Percentiles rank a stretch among this genome's conserved stretches.
Evolutionary conservation across 2,329 filamentous ascomycete genomes (phyloP).

Genomic region (Aspergillus sojae): DNA sequence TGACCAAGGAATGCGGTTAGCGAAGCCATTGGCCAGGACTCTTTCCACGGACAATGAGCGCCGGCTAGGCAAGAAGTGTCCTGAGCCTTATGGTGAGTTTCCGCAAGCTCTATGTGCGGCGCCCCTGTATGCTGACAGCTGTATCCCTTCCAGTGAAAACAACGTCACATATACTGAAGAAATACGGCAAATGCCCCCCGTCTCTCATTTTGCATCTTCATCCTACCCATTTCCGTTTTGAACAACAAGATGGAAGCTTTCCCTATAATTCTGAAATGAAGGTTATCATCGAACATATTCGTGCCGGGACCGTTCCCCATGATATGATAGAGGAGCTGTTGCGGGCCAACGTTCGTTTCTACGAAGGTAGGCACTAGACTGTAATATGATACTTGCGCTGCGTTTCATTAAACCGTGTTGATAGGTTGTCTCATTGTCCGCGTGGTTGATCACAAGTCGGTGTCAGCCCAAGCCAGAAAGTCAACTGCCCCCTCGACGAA

Average conservation of each 20-base stretch:
- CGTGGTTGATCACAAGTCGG: constrained; percentile 82
- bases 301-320: constrained; percentile 77
- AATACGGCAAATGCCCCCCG: constrained; percentile 71
- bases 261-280: constrained; percentile 91
- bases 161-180: constrained; percentile 77
- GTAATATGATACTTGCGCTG: constrained; percentile 7
- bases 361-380: constrained; percentile 65
- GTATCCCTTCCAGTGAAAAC: constrained; percentile 63
- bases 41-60: constrained; percentile 35
- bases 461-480: constrained; percentile 61
- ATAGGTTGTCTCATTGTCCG: constrained; percentile 84
- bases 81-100: constrained; percentile 50
- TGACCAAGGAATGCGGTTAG: constrained; percentile 36
- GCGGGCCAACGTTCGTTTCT: constrained; percentile 74
- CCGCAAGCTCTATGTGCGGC: constrained; percentile 9
- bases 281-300: constrained; percentile 75
- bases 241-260: constrained; percentile 91
- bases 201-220: constrained; percentile 88
- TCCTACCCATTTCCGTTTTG: constrained; percentile 84
- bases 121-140: constrained; percentile 22
- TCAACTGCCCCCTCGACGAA: constrained; percentile 58
- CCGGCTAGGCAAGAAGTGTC: constrained; percentile 39
- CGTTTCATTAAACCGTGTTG: neutral
- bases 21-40: constrained; percentile 38
- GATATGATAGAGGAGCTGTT: constrained; percentile 82